These are phyloP conservation scores for Aureobasidium zeae DNA, from an alignment of 2,329 filamentous ascomycete species.

Conservation along the genomic window DNA sequence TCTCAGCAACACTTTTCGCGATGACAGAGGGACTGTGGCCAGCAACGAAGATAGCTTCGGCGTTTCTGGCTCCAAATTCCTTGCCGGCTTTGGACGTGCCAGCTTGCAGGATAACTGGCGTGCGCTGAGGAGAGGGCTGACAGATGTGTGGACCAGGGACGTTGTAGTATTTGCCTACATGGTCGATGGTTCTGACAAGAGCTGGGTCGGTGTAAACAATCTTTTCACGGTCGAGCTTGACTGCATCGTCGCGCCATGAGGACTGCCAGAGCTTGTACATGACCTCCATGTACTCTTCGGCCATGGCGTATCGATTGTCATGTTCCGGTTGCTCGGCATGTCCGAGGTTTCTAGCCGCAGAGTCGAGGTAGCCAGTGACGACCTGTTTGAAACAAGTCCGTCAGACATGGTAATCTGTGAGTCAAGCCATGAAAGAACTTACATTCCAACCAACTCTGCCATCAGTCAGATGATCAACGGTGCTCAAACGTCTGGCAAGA, in stretches of 20 bases:
- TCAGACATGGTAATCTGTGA: not conserved
- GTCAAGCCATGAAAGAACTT: not conserved
- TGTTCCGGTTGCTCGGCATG: conserved; percentile 50
- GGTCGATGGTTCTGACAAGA: conserved; percentile 56
- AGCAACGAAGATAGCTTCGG: conserved; percentile 59
- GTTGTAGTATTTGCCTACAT: conserved; percentile 53
- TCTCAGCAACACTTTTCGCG: conserved; percentile 32
- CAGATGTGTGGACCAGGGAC: conserved; percentile 58
- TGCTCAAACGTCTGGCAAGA: conserved; percentile 54
- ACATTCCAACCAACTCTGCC: conserved; percentile 36
- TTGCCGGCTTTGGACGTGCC: conserved; percentile 59
- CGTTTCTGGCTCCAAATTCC: conserved; percentile 58
- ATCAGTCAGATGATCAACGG: conserved; percentile 57
- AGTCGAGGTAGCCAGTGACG: conserved; percentile 60
- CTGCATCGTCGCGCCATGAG: conserved; percentile 59
- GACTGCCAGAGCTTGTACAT: conserved; percentile 59
- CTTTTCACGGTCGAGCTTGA: conserved; percentile 48
- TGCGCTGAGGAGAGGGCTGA: conserved; percentile 57
- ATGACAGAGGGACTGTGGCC: conserved; percentile 21
- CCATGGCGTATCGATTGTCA: conserved; percentile 56
- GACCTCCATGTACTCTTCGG: conserved; percentile 55
- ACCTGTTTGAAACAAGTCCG: conserved; percentile 36
- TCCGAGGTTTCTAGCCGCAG: conserved; percentile 55
- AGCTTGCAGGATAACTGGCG: conserved; percentile 60
- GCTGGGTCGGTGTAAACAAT: conserved; percentile 52